Evolutionary conservation across 441 rosid genomes (phyloP).

Genomic region (Gossypium lobatum): DNA sequence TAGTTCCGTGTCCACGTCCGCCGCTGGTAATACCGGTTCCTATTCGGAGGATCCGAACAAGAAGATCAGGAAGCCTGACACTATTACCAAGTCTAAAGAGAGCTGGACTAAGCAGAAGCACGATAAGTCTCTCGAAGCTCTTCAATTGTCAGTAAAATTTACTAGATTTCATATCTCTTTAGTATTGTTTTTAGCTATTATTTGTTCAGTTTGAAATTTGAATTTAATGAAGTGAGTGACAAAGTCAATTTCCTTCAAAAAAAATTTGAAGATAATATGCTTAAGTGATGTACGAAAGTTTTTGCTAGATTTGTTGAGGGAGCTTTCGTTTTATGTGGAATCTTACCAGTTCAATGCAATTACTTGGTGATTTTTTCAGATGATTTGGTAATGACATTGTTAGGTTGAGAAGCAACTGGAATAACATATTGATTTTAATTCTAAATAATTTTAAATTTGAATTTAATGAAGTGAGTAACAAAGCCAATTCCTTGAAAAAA

Average conservation of each 20-base stretch:
- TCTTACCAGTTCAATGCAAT: too few species aligned
- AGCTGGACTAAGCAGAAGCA: conserved; percentile 96
- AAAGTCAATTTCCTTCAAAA: background rate
- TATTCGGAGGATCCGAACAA: conserved; percentile 44
- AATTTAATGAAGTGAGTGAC: background rate
- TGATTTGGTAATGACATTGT: too few species aligned
- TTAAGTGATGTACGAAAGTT: too few species aligned
- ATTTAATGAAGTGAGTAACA: background rate
- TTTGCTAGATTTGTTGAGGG: too few species aligned
- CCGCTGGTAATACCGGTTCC: conserved; percentile 14
- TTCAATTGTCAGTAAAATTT: conserved; percentile 55
- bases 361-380: too few species aligned
- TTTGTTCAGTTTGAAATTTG: background rate
- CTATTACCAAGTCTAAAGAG: conserved; percentile 90
- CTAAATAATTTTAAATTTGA: background rate
- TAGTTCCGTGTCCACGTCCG: conserved; percentile 5
- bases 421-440: too few species aligned
- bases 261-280: too few species aligned
- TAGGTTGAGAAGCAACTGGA: too few species aligned
- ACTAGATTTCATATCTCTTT: background rate
- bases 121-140: conserved; percentile 93
- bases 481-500: background rate
- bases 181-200: background rate
- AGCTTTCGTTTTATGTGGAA: too few species aligned
- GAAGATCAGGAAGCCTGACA: conserved; percentile 91